Evolutionary conservation across 1,284 basidiomycete species (phyloP).

Genomic region (Chondrostereum purpureum): DNA sequence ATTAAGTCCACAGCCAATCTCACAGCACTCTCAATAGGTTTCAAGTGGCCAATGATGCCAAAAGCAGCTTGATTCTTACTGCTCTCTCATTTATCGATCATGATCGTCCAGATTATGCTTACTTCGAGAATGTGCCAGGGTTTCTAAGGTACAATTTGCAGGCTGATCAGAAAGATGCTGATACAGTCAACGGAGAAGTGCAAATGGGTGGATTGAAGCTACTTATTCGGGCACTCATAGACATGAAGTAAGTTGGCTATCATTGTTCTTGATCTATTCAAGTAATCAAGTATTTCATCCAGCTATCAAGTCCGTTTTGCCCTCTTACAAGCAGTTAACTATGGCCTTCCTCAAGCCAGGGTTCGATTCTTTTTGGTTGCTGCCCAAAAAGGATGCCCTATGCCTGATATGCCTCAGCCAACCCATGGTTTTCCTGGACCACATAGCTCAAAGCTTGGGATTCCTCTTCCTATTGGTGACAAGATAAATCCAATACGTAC

Average conservation of each 20-base stretch:
- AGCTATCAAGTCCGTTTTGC: conserved; percentile 66
- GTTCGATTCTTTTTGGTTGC: conserved; percentile 68
- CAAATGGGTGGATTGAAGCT: conserved; percentile 65
- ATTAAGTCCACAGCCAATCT: conserved; percentile 36
- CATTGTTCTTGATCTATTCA: background rate
- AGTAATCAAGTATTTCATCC: background rate
- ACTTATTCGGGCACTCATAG: conserved; percentile 46
- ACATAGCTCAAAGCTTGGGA: conserved; percentile 31
- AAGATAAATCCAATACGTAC: conserved; percentile 40
- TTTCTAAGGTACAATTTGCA: conserved; percentile 54
- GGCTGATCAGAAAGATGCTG: conserved; percentile 37
- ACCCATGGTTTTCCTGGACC: conserved; percentile 52
- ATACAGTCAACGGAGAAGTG: conserved; percentile 53
- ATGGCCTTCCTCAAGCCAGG: conserved; percentile 65
- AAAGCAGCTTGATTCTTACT: conserved; percentile 51
- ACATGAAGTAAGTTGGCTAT: conserved; percentile 46
- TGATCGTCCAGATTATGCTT: conserved; percentile 49
- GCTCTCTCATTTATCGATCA: conserved; percentile 61
- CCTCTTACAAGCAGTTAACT: conserved; percentile 64
- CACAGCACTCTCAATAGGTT: conserved; percentile 54
- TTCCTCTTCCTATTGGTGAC: conserved; percentile 38
- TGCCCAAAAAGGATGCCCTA: conserved; percentile 39
- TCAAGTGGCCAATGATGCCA: conserved; percentile 42
- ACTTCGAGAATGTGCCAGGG: conserved; percentile 71
- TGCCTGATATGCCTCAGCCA: conserved; percentile 63